phyloP scores from a whole-genome alignment of 148 eudicot genomes.

The Bassia scoparia region DNA sequence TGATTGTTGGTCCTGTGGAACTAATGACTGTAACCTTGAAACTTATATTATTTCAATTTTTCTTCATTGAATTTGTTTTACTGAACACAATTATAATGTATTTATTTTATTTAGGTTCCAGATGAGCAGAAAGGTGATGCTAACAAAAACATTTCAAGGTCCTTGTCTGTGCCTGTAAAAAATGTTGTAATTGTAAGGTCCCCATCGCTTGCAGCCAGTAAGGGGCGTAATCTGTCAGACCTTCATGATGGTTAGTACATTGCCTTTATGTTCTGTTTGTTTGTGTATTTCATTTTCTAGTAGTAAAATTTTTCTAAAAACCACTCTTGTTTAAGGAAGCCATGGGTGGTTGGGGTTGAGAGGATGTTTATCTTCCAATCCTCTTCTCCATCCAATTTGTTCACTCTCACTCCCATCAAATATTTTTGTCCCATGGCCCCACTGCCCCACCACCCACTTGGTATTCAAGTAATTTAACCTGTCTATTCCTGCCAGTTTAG shows the following conservation, averaged over 20 bases:
- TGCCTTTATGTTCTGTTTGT: not conserved
- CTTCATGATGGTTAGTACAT: conserved; percentile 43
- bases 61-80: not conserved
- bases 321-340: not conserved
- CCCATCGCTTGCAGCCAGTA: conserved; percentile 43
- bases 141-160: conserved; percentile 51
- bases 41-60: not conserved
- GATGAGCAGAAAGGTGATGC: conserved; percentile 42
- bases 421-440: no score
- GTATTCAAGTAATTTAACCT: no score
- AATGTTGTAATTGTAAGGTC: conserved; percentile 73
- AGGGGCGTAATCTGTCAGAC: conserved; percentile 40
- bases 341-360: no score
- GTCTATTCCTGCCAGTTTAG: no score
- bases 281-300: not conserved
- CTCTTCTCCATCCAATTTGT: no score
- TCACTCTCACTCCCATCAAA: no score
- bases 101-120: not conserved
- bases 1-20: not conserved
- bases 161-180: conserved; percentile 71
- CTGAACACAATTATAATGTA: not conserved
- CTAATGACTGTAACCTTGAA: not conserved
- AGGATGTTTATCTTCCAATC: no score
- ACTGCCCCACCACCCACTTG: no score
- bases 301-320: not conserved